Evolutionary conservation across 257 asterid genomes (phyloP).

Genomic region (Lycium ferocissimum): DNA sequence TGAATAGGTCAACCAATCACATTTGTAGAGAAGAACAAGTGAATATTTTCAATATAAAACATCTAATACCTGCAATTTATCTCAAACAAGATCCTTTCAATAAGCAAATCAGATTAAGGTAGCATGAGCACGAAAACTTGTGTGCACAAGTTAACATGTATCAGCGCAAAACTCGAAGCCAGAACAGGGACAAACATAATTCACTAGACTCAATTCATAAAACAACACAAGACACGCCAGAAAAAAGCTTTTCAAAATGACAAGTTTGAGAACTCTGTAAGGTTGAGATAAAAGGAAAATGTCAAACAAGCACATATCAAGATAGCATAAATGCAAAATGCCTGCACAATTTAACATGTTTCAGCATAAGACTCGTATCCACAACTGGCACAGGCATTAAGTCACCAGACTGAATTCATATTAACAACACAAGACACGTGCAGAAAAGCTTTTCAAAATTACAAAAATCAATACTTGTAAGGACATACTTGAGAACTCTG

Average conservation of each 20-base stretch:
- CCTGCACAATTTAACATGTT: background rate
- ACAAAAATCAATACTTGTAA: slow-evolving; percentile 20
- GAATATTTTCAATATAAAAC: background rate
- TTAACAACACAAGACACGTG: background rate
- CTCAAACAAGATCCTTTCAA: slow-evolving; percentile 1
- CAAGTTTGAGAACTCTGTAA: slow-evolving; percentile 62
- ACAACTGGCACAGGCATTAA: background rate
- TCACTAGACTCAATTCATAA: background rate
- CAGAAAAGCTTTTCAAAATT: background rate
- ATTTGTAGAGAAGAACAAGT: background rate
- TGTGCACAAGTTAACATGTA: background rate
- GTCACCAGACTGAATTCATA: background rate
- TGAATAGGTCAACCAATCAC: slow-evolving; percentile 2
- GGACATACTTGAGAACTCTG: slow-evolving; percentile 75
- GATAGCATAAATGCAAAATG: background rate
- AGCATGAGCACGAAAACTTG: background rate
- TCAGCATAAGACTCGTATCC: background rate
- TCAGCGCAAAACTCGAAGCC: background rate
- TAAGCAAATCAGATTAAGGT: slow-evolving; percentile 20
- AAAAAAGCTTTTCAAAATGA: background rate
- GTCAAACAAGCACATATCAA: slow-evolving; percentile 81
- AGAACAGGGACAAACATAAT: background rate
- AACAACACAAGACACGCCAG: background rate
- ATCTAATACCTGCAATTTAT: background rate
- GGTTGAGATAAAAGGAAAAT: slow-evolving; percentile 94